Conservation (phyloP, 1,284 basidiomycete genomes). For the Malassezia nana region DNA sequence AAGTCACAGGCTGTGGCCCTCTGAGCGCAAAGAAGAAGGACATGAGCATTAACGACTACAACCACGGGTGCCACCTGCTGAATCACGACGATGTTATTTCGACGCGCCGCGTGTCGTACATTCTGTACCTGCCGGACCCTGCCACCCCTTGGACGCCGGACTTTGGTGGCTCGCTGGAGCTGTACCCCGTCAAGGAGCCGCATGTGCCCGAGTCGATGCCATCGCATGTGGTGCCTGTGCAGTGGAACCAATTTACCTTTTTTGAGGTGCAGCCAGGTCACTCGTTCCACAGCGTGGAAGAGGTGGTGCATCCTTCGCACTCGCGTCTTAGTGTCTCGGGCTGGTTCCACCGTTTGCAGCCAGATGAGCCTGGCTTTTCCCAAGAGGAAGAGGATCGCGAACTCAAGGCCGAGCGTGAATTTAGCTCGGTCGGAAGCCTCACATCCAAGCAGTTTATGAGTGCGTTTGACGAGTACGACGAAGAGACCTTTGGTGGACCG, state of each 20-base stretch:
- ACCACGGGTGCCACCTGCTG: conserved; percentile 72
- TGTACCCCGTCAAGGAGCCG: conserved; percentile 60
- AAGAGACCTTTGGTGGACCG: conserved; percentile 17
- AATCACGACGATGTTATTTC: conserved; percentile 75
- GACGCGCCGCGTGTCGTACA: conserved; percentile 85
- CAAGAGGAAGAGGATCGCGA: conserved; percentile 53
- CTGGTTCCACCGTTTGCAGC: conserved; percentile 79
- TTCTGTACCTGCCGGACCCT: conserved; percentile 89
- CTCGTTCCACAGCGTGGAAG: conserved; percentile 95
- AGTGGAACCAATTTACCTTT: conserved; percentile 94
- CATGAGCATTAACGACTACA: conserved; percentile 88
- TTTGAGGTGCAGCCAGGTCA: conserved; percentile 75
- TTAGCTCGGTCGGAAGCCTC: conserved; percentile 51
- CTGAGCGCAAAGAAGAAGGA: conserved; percentile 84
- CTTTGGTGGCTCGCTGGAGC: conserved; percentile 88
- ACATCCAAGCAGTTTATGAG: conserved; percentile 59
- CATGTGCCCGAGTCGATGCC: conserved; percentile 36
- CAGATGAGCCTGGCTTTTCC: conserved; percentile 78
- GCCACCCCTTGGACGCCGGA: conserved; percentile 60
- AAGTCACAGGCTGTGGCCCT: conserved; percentile 85
- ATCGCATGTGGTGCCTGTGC: conserved; percentile 36
- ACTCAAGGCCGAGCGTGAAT: conserved; percentile 31
- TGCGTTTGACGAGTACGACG: conserved; percentile 53
- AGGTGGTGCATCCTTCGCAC: conserved; percentile 55
- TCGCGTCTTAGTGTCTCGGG: conserved; percentile 71